Base-by-base conservation (phyloP, 2,329 filamentous ascomycete species). In the Aspergillus latus region DNA sequence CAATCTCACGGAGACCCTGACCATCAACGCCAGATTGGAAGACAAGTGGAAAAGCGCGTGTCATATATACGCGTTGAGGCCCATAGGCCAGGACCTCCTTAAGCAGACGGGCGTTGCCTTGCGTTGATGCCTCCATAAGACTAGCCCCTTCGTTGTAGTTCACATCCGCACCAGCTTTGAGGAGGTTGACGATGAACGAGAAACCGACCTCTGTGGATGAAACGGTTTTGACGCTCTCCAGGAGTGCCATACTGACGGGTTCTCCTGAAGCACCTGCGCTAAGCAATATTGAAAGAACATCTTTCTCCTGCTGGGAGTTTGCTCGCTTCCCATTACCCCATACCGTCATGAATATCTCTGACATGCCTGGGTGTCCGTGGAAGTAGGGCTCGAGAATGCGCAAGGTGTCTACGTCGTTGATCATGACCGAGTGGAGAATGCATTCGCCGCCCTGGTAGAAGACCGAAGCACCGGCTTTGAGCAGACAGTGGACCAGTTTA, bases 401-500 rank as follows among this genome's bases (percentile, higher is more conserved):
- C n/a, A 57, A 28, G 0, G 54, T 57, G n/a, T 57, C 44, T 6
- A 49, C 26, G 11, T 57, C 54, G 5, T 47, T 51, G 11, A 46
- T 44, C 54, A 57, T 57, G 26, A 57, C 49, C 3, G 49, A 13
- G 15, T 57, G 54, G 10, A 57, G n/a, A 30, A 57, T 52, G 21
- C 49, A 57, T n/a, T 57, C 43, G 11, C 54, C 54, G 5, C 49
- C 54, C 29, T 49, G 49, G 44, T 57, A 49, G 5, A 57, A 40
- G 28, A 52, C 45, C 2, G 54, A 57, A 2, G 54, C 54, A 11
- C 37, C 34, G 4, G 54, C 43, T 36, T 49, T 42, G 4, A 57
- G 36, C 8, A 57, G 42, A n/a, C 15, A 48, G 15, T 49, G 45
- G 29, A 44, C 30, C 2, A 52, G 37, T 4, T 29, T 43, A 5